phyloP scores from a whole-genome alignment of 768 basidiomycete genomes.

The Boletus rubescentipes region DNA sequence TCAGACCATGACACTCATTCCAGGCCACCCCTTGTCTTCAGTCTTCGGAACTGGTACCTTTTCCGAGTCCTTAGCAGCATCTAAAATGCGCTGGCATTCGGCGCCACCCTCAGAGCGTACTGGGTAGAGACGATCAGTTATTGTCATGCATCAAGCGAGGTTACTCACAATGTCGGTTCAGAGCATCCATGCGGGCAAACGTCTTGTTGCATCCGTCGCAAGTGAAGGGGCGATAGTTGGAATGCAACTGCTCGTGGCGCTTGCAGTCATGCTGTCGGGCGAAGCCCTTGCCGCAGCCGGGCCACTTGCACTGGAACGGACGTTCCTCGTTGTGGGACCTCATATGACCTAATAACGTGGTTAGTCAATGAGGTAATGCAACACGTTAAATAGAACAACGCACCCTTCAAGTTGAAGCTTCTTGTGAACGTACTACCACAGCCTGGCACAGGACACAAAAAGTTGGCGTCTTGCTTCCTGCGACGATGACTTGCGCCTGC shows the following conservation, averaged over 20 bases:
- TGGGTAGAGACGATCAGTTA: constrained; percentile 26
- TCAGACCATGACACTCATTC: constrained; percentile 34
- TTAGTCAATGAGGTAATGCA: constrained; percentile 13
- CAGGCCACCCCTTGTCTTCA: constrained; percentile 33
- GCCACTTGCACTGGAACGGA: constrained; percentile 94
- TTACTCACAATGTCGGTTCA: constrained; percentile 86
- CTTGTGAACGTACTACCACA: constrained; percentile 89
- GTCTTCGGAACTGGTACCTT: constrained; percentile 27
- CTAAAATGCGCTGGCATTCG: constrained; percentile 57
- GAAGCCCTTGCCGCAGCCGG: constrained; percentile 92
- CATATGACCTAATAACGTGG: constrained; percentile 64
- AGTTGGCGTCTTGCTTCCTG: constrained; percentile 86
- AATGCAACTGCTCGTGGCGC: constrained; percentile 91
- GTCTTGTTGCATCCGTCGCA: constrained; percentile 93
- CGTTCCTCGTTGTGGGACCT: constrained; percentile 94
- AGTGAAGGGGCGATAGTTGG: constrained; percentile 87
- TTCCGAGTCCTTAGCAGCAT: constrained; percentile 32
- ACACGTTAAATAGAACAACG: constrained; percentile 19
- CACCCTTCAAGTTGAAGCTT: constrained; percentile 91
- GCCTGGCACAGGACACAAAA: constrained; percentile 77
- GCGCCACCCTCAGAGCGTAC: constrained; percentile 82
- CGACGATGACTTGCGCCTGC: constrained; percentile 82
- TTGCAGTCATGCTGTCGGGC: constrained; percentile 96
- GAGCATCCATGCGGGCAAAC: constrained; percentile 93
- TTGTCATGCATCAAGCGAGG: background rate